A percentile compares a stretch with the other conserved stretches of the same genome.
phyloP scores from a whole-genome alignment of 305 asterid species.

The Petunia hybrid region DNA sequence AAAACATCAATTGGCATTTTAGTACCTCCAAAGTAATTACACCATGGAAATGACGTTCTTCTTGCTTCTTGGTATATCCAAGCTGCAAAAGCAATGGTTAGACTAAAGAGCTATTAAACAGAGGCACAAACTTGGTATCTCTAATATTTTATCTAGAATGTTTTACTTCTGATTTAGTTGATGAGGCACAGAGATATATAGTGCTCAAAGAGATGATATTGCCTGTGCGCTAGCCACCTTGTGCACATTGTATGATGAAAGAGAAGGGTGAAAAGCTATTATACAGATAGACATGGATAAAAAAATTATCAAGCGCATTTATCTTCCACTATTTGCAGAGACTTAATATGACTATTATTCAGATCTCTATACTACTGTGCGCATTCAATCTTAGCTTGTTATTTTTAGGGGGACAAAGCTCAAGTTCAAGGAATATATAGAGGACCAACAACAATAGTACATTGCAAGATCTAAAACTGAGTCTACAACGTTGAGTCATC shows the following conservation, averaged over 20 bases:
- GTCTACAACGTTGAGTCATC: not conserved
- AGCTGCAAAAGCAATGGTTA: constrained; percentile 61
- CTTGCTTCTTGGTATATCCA: constrained; percentile 97
- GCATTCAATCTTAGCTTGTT: not conserved
- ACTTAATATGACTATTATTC: not conserved
- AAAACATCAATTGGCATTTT: constrained; percentile 15
- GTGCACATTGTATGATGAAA: not conserved
- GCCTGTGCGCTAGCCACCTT: not conserved
- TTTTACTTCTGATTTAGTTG: not conserved
- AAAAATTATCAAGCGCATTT: too few relatives aligned
- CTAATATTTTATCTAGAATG: not conserved
- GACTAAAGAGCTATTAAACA: constrained; percentile 20
- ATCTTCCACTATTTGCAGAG: not conserved
- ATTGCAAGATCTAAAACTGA: not conserved
- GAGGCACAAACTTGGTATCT: constrained; percentile 8
- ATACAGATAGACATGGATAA: too few relatives aligned
- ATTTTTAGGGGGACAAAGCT: not conserved
- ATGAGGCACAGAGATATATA: not conserved
- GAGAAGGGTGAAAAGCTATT: not conserved
- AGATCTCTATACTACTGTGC: not conserved
- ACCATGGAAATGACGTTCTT: constrained; percentile 93
- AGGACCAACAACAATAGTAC: constrained; percentile 14
- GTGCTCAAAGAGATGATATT: not conserved
- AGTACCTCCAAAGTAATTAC: constrained; percentile 88
- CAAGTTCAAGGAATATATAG: constrained; percentile 3